Base-by-base conservation (phyloP, 139 green algal genomes). In the Nannochloris sp. region DNA sequence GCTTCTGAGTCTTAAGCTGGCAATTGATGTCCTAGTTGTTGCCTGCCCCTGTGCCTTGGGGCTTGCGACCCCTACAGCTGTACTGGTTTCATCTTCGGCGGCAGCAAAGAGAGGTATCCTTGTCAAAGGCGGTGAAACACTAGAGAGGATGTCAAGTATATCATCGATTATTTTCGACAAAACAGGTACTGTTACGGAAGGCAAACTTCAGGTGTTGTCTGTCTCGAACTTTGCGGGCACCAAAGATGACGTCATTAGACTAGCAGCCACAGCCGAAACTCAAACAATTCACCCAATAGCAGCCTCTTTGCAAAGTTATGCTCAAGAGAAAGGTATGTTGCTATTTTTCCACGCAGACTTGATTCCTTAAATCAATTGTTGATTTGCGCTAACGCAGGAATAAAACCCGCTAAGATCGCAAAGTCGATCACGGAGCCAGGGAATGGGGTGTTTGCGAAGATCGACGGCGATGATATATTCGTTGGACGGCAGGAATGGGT, bases 41-140 rank as follows among this genome's bases (percentile, higher is more conserved):
- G 92, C 92, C 15, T 98, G 92, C 73, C 92, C 92, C 12, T 98
- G 92, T 67, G 91, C 92, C 1, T 78, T 98, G 43, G 92, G 92
- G n/a, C 74, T 98, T 8, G 92, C 92, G 34, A 96, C 91, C 4
- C 92, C 92, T 14, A 98, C 91, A 9, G 91, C 89, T 0, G 87
- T 97, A 44, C 75, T 97, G 43, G 92, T 98, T 1, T 92, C 81
- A 3, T 88, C 83, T 5, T 84, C 68, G 0, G 60, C 46, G 48
- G 70, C 48, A 4, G 90, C 90, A 11, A 68, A 69, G 43, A 62
- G 80, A 21, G 92, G 92, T 3, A 71, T 99, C 60, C 81, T 98
- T 57, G 69, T 96, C 49, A 68, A 90, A 1, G 77, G 85, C 21
- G 93, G 90, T 0, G 90, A 96, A 37, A 88, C 93, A 34, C 65